phyloP scores from a whole-genome alignment of 305 asterid species.

The Fraxinus floribunda region DNA sequence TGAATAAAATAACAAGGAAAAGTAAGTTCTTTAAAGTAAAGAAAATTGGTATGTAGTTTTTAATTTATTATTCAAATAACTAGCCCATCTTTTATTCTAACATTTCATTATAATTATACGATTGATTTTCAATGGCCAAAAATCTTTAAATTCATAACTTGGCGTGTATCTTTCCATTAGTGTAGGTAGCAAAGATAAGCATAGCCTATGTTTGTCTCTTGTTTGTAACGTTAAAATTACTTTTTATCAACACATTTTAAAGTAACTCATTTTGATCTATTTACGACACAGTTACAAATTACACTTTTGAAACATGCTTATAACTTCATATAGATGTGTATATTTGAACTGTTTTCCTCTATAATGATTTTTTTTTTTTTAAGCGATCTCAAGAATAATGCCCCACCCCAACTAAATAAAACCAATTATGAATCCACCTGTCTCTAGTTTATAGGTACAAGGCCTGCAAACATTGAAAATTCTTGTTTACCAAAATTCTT shows the following conservation, averaged over 20 bases:
- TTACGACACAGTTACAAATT: background rate
- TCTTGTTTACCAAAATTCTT: background rate
- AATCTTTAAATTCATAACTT: no score
- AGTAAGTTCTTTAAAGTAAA: background rate
- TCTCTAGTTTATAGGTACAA: slow-evolving; percentile 1
- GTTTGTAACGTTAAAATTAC: background rate
- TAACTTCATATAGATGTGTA: background rate
- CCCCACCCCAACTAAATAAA: background rate
- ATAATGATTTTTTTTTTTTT: background rate
- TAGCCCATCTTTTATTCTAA: background rate
- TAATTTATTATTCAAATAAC: no score
- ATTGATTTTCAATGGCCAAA: background rate
- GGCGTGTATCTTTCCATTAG: background rate
- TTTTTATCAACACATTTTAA: background rate
- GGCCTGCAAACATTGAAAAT: slow-evolving; percentile 16
- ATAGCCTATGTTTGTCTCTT: background rate
- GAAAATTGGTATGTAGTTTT: no score
- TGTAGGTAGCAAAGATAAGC: background rate
- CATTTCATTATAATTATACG: no score
- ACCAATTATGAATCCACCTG: background rate
- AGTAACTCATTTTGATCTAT: background rate
- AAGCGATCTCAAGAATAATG: background rate
- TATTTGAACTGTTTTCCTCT: background rate
- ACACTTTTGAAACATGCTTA: background rate
- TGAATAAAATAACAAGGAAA: background rate